phyloP scores from a whole-genome alignment of 2,329 filamentous ascomycete species.

The Mycocentrospora acerina region DNA sequence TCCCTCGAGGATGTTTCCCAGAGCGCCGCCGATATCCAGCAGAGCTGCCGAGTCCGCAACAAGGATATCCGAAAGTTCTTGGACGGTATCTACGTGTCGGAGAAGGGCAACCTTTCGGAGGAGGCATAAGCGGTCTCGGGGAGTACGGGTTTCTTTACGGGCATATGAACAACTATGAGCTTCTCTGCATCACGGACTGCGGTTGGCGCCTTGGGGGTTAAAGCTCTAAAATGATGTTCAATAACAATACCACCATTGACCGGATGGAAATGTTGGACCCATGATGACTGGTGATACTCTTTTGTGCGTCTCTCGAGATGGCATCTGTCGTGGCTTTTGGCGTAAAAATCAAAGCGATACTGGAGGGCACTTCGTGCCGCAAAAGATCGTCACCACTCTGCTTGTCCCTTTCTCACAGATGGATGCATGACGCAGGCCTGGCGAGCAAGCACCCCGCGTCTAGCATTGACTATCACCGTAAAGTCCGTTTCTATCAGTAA shows the following conservation, averaged over 20 bases:
- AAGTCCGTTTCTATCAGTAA: constrained; percentile 23
- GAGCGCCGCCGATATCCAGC: constrained; percentile 98
- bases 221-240: constrained; percentile 44
- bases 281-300: constrained; percentile 2
- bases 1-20: constrained; percentile 97
- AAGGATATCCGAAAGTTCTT: constrained; percentile 99
- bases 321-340: too few relatives aligned
- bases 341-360: too few relatives aligned
- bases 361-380: too few relatives aligned
- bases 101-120: constrained; percentile 92
- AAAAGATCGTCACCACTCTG: too few relatives aligned
- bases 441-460: constrained; percentile 21
- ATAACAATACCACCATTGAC: constrained; percentile 38
- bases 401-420: too few relatives aligned
- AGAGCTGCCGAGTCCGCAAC: constrained; percentile 99
- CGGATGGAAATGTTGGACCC: constrained; percentile 19
- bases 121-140: constrained; percentile 45
- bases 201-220: constrained; percentile 41
- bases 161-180: constrained; percentile 44
- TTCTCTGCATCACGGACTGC: constrained; percentile 43
- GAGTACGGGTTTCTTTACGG: constrained; percentile 44
- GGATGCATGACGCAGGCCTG: constrained; percentile 17
- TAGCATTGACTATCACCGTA: constrained; percentile 31
- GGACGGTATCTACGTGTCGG: constrained; percentile 99
- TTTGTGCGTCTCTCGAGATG: not conserved